Base-by-base conservation (phyloP, 345 rosid species). In the Pseudoturritis turrita region DNA sequence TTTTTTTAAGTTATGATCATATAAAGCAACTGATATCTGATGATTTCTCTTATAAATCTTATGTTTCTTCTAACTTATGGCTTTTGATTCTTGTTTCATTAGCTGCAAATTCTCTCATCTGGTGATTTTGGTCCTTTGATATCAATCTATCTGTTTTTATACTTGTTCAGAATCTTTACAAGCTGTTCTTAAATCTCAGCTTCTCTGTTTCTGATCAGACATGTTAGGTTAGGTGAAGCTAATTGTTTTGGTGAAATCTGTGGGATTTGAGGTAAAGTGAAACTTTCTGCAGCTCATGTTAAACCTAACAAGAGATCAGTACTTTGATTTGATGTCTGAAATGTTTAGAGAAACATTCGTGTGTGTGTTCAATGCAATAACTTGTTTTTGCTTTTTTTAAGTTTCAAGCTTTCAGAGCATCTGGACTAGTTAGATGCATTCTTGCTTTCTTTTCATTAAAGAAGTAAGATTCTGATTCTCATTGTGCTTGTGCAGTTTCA, bases 1-100 rank as follows among this genome's bases (percentile, higher is more conserved):
- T 25, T 7, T 14, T 40, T 10, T 68, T 67, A 21, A 41, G 72
- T 68, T 67, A 21, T 54, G 72, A 68, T 75, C 45, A 60, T 60
- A 57, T 41, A 39, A 67, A 50, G 22, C 41, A 23, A 68, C 69
- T 67, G 35, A 36, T 73, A 29, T 72, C 14, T 39, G 6, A 39
- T 59, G 45, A 36, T 59, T n/a, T 62, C 52, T 71, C 50, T 54
- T 62, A 72, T 44, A 1, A 63, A 35, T 45, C 23, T 7, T 35
- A 2, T 55, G 58, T 13, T 54, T 45, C 51, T 54, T 45, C 51
- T 65, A 64, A 45, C 55, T 72, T 40, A 29, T 39, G 12, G 23
- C n/a, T 40, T 62, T 52, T 43, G 51, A 12, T 71, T 52, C 14
- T 45, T 36, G 44, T 41, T 17, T 23, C 50, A 15, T 52, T 60